These are phyloP conservation scores for Boechera stricta DNA, from an alignment of 345 rosid genomes.

Conservation along the genomic window DNA sequence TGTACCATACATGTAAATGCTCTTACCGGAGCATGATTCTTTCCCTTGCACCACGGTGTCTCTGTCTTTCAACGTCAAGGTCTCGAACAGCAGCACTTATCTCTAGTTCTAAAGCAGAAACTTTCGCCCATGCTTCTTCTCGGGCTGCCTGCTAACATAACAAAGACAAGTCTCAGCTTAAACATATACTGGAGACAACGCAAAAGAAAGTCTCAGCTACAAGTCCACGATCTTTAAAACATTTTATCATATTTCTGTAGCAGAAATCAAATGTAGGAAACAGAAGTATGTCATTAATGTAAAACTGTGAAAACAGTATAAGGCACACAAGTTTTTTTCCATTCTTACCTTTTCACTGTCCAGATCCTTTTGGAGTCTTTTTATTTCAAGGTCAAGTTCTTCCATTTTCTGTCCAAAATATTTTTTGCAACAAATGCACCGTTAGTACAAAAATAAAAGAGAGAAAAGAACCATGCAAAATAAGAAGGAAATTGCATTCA, in stretches of 20 bases:
- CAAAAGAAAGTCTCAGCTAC: conserved; percentile 1
- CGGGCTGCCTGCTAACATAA: conserved; percentile 97
- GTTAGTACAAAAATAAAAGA: conserved; percentile 11
- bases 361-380: conserved; percentile 66
- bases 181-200: conserved; percentile 31
- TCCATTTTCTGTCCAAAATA: conserved; percentile 71
- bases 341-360: conserved; percentile 84
- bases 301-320: conserved; percentile 1
- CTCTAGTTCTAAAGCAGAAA: conserved; percentile 86
- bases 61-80: conserved; percentile 89
- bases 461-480: conserved; percentile 24
- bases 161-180: conserved; percentile 68
- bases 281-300: conserved; percentile 11
- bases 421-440: conserved; percentile 24
- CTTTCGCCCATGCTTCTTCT: conserved; percentile 98
- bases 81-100: conserved; percentile 78
- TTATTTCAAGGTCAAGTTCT: conserved; percentile 75
- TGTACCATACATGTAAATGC: neutral
- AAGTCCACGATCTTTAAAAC: conserved; percentile 1
- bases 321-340: conserved; percentile 35
- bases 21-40: conserved; percentile 97
- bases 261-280: conserved; percentile 3
- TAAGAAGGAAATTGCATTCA: conserved; percentile 20
- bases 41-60: conserved; percentile 96
- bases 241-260: conserved; percentile 12